phyloP scores from a whole-genome alignment of 306 rosid genomes.

The Glycine soja region DNA sequence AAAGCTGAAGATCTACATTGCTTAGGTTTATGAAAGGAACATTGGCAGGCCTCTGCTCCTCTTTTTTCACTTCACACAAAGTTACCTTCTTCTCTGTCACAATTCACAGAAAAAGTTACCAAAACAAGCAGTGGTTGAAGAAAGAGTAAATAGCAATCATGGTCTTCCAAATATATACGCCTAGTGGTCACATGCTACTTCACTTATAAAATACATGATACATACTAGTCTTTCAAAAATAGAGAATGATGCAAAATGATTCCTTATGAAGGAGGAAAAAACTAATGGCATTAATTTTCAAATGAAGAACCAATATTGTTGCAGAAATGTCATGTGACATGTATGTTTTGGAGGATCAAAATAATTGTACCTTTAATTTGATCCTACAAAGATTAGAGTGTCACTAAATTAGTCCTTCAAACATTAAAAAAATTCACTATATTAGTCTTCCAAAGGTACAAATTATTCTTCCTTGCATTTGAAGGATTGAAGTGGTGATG shows the following conservation, averaged over 20 bases:
- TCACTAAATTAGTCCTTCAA: not conserved
- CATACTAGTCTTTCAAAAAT: no score
- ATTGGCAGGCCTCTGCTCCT: conserved; percentile 64
- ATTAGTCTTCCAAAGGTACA: not conserved
- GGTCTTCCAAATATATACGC: not conserved
- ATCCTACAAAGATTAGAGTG: not conserved
- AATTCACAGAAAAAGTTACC: not conserved
- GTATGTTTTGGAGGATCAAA: no score
- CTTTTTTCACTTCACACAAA: conserved; percentile 30
- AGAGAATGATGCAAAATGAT: not conserved
- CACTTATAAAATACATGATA: no score
- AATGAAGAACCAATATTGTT: not conserved
- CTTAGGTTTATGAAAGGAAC: conserved; percentile 55
- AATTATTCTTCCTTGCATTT: no score
- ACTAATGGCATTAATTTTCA: not conserved
- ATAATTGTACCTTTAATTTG: not conserved
- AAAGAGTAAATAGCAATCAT: not conserved
- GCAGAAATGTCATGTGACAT: not conserved
- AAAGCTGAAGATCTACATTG: conserved; percentile 44
- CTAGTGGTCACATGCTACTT: no score
- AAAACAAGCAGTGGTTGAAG: not conserved
- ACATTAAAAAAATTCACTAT: not conserved
- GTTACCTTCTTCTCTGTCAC: conserved; percentile 9
- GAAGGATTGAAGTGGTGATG: no score
- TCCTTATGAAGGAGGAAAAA: not conserved